A percentile compares a stretch with the other conserved stretches of the same genome.
phyloP scores from a whole-genome alignment of 805 yeast genomes.

The Metschnikowia matae region DNA sequence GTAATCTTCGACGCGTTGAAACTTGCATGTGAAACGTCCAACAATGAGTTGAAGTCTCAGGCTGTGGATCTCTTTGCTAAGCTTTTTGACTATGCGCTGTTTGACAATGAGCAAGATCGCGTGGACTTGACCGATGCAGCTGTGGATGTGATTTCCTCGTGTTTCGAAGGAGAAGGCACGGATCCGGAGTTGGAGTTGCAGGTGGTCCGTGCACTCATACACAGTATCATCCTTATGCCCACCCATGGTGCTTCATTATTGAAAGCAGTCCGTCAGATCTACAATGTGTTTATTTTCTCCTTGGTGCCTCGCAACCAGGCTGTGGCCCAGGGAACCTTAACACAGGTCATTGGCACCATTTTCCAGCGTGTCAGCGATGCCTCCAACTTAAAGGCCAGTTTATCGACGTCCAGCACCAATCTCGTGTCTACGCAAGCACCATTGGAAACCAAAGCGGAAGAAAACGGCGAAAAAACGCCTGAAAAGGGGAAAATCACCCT shows the following conservation, averaged over 20 bases:
- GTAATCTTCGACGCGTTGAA: slow-evolving; percentile 77
- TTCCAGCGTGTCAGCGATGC: slow-evolving; percentile 60
- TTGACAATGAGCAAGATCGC: slow-evolving; percentile 50
- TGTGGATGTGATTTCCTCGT: slow-evolving; percentile 75
- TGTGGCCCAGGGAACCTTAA: slow-evolving; percentile 90
- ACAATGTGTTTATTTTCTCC: slow-evolving; percentile 86
- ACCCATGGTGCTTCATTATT: slow-evolving; percentile 87
- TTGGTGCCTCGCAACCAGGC: slow-evolving; percentile 80
- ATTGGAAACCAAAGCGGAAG: slow-evolving; percentile 6
- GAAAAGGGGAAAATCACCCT: slow-evolving; percentile 44
- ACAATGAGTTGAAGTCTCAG: slow-evolving; percentile 58
- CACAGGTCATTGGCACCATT: slow-evolving; percentile 82
- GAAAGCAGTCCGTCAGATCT: slow-evolving; percentile 89
- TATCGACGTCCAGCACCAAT: slow-evolving; percentile 17
- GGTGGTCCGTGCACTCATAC: slow-evolving; percentile 85
- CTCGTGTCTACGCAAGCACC: slow-evolving; percentile 5
- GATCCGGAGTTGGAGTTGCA: slow-evolving; percentile 87
- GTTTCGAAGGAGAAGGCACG: slow-evolving; percentile 90
- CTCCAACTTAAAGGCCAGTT: slow-evolving; percentile 3
- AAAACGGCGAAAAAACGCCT: slow-evolving; percentile 10
- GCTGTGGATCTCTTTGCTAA: slow-evolving; percentile 87
- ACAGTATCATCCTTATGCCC: slow-evolving; percentile 78
- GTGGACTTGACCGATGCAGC: slow-evolving; percentile 72
- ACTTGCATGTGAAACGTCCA: slow-evolving; percentile 65
- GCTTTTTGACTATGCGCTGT: slow-evolving; percentile 78